These are phyloP conservation scores for Amauroascus verrucosus DNA, from an alignment of 2,329 filamentous ascomycete genomes.

Conservation along the genomic window DNA sequence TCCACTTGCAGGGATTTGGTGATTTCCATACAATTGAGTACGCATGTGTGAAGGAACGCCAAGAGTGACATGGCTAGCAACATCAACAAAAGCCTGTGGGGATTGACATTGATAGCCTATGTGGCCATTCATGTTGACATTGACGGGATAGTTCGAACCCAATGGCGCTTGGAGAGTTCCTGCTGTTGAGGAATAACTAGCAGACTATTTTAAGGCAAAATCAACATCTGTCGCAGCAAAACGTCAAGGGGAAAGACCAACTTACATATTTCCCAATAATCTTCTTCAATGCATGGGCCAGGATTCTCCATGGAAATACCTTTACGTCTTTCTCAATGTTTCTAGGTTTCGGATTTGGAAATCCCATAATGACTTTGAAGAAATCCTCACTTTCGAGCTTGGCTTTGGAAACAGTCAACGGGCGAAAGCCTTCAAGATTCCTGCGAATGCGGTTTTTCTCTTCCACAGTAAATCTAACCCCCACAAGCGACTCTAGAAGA, in stretches of 20 bases:
- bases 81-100: conserved; percentile 40
- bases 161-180: conserved; percentile 33
- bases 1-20: background rate
- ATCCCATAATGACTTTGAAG: conserved; percentile 98
- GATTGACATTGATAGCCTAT: conserved; percentile 41
- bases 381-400: conserved; percentile 91
- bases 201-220: conserved; percentile 40
- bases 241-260: conserved; percentile 19
- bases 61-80: conserved; percentile 36
- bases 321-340: conserved; percentile 99
- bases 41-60: conserved; percentile 37
- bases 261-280: conserved; percentile 93
- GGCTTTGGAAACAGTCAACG: conserved; percentile 83
- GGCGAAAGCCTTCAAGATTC: conserved; percentile 89
- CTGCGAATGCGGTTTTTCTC: conserved; percentile 97
- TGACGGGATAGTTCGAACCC: conserved; percentile 31
- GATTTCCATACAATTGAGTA: conserved; percentile 11
- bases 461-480: conserved; percentile 79
- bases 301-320: conserved; percentile 92
- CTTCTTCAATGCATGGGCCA: conserved; percentile 82
- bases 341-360: conserved; percentile 84
- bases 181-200: conserved; percentile 59
- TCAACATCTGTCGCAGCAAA: conserved; percentile 23
- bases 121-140: conserved; percentile 39
- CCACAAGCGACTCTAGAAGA: conserved; percentile 83